Base-by-base conservation (phyloP, 306 rosid species). In the Psophocarpus tetragonolobus region DNA sequence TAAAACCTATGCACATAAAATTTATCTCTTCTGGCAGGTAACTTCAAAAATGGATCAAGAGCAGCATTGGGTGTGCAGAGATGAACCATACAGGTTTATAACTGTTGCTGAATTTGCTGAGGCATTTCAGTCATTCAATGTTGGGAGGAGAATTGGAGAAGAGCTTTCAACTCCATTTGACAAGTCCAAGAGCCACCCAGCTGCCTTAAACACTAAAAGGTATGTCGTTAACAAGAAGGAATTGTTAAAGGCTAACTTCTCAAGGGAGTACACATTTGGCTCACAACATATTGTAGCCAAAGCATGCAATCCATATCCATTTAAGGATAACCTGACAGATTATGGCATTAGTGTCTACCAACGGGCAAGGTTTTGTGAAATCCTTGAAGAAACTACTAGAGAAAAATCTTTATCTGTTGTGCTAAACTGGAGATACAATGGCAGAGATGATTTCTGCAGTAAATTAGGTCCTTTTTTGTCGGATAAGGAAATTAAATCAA, bases 261-360 rank as follows among this genome's bases (percentile, higher is more conserved):
- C 85, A 51, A 83, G 93, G 57, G 90, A 89, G 83, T 74, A 9
- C 41, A 50, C 84, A 54, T 91, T 88, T 42, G 63, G 80, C 48
- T 85, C 97, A 1, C 89, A 85, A 81, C 82, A 79, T 2, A 50
- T 86, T 41, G 80, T 95, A 27, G 86, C 91, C 60, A 88, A 83
- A 83, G 97, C 98, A 33, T 95, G 98, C 56, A 72, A 85, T 84
- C 93, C 92, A 36, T 92, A 91, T 73, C 97, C 97, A 1, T 89
- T 75, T 68, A 83, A 79, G 63, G 94, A 88, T 71, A 84, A 73
- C 75, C 64, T 83, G 68, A 61, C 69, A 8, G 67, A 44, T 74
- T 83, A 68, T 18, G 86, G 88, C 44, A 64, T 85, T 68, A 82
- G 70, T 68, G 81, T 78, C 78, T 92, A 91, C 75, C 79, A 83